Conservation (phyloP, 2,329 filamentous ascomycete genomes). For the Tolypocladium nubicola region DNA sequence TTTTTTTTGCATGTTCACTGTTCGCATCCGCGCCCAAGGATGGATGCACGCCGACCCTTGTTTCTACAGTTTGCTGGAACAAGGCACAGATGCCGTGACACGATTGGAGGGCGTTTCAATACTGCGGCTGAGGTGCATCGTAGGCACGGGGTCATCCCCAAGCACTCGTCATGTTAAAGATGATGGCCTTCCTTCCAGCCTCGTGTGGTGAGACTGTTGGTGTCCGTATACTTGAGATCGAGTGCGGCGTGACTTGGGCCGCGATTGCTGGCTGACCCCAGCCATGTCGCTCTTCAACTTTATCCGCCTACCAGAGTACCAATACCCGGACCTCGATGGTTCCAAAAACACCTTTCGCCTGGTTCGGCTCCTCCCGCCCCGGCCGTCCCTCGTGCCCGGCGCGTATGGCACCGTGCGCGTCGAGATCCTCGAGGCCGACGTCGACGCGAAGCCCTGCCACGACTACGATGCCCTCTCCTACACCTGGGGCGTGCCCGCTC, state of each 20-base stretch:
- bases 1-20: background rate
- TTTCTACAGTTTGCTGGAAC: too few relatives aligned
- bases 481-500: slow-evolving; percentile 12
- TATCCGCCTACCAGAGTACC: background rate
- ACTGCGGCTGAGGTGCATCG: slow-evolving; percentile 6
- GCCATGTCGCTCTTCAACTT: slow-evolving; percentile 2
- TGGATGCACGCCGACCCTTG: background rate
- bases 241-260: background rate
- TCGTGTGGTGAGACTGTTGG: background rate
- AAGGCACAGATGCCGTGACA: background rate
- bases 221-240: background rate
- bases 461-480: slow-evolving; percentile 23
- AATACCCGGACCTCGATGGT: slow-evolving; percentile 5
- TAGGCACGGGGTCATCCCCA: background rate
- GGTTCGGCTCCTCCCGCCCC: slow-evolving; percentile 12
- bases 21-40: too few relatives aligned
- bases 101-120: background rate
- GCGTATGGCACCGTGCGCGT: slow-evolving; percentile 13
- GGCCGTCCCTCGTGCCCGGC: slow-evolving; percentile 7
- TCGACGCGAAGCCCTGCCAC: slow-evolving; percentile 9
- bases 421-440: slow-evolving; percentile 13
- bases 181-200: background rate
- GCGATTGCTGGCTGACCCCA: too few relatives aligned
- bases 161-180: background rate
- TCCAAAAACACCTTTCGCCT: slow-evolving; percentile 12